A percentile compares a stretch with the other conserved stretches of the same genome.
phyloP scores from a whole-genome alignment of 2,329 filamentous ascomycete species.

The Didymella pinodella region DNA sequence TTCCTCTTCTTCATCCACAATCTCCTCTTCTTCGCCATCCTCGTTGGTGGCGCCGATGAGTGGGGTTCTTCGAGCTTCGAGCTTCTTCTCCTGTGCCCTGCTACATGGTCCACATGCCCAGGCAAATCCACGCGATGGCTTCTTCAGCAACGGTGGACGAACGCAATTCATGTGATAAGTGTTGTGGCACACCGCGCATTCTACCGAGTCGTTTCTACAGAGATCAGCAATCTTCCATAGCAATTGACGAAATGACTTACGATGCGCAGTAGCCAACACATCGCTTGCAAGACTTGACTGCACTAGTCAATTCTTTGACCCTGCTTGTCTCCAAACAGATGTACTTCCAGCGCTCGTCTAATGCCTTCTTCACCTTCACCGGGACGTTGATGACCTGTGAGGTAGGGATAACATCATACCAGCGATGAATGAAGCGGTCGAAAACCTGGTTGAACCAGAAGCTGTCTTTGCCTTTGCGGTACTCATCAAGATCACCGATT shows the following conservation, averaged over 20 bases:
- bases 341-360: constrained; percentile 96
- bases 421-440: constrained; percentile 96
- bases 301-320: constrained; percentile 93
- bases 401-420: constrained; percentile 96
- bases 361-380: constrained; percentile 89
- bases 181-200: constrained; percentile 92
- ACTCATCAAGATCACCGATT: constrained; percentile 81
- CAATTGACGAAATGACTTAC: constrained; percentile 61
- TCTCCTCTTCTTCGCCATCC: constrained; percentile 69
- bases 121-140: constrained; percentile 94
- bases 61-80: constrained; percentile 89
- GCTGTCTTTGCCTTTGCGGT: constrained; percentile 81
- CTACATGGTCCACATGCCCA: constrained; percentile 98
- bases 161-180: constrained; percentile 99
- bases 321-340: constrained; percentile 93
- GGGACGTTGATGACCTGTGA: constrained; percentile 95
- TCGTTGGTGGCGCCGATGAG: constrained; percentile 65
- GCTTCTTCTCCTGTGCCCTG: constrained; percentile 89
- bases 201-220: constrained; percentile 86
- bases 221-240: constrained; percentile 24
- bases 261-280: constrained; percentile 90
- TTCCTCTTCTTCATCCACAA: constrained; percentile 74
- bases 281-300: constrained; percentile 94
- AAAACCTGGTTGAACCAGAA: constrained; percentile 99
- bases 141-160: constrained; percentile 88